Evolutionary conservation across 495 filamentous ascomycete species (phyloP), one percentile per base, ranked within the genome.

Genomic region (Clohesyomyces aquaticus): DNA sequence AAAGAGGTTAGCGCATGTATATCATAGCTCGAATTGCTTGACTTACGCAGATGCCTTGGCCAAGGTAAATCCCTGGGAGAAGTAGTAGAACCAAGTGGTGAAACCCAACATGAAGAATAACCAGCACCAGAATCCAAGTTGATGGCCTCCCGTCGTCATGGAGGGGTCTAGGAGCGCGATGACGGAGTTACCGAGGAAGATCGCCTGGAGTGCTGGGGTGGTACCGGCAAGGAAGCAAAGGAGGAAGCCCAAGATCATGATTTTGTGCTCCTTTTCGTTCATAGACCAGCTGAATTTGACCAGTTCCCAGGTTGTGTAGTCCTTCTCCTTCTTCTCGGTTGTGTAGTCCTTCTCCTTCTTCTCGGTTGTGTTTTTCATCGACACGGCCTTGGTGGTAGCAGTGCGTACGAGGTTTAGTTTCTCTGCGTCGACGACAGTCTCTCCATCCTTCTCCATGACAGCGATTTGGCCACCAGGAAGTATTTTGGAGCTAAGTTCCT

Each of bases 101-200:
- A 96, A 73, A 16, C 89, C 94, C n/a, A 96, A 83, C 83, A 97
- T 91, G 22, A 98, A 82, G 73, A 94, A 98, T 92, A 98, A 96
- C 59, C 87, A 73, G 35, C 84, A 85, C 93, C 94, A 98, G 75
- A 97, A 98, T 65, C 94, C 85, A 16, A 70, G 38, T 3, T 25
- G 45, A 12, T 66, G 62, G 4, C 59, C 61, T 3, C 66, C 66
- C 18, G 66, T 62, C 6, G 59, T 53, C 43, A 85, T 85, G 43
- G 89, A 85, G 12, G 81, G 85, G 3, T 79, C 73, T 0, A 87
- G 83, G 12, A 92, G 76, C 0, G 89, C 78, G 26, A 74, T 83
- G 74, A 98, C 93, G 25, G 89, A 83, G 73, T 96, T 96, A 65
- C 91, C 89, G 67, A 96, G 96, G 73, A 98, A 88, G 63, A 97